Evolutionary conservation across 805 yeast species (phyloP).

Genomic region (Saccharomycopsis sp.): DNA sequence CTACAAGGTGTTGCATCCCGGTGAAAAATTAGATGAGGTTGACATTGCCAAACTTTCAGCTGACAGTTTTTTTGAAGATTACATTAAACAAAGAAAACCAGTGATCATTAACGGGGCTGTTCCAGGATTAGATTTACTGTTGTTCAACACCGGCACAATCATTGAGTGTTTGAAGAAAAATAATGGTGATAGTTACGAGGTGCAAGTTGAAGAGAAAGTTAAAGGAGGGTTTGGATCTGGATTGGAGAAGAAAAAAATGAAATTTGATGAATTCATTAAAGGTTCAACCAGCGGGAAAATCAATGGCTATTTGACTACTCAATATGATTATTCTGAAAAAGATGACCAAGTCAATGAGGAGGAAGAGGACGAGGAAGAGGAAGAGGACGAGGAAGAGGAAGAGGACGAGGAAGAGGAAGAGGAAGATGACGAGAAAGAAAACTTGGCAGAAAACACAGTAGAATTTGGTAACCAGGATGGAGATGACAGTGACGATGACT

Average conservation of each 20-base stretch:
- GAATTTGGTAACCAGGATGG: conserved; percentile 25
- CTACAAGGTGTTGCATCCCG: conserved; percentile 19
- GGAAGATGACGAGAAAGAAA: conserved; percentile 35
- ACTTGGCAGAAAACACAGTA: conserved; percentile 47
- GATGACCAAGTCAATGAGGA: conserved; percentile 25
- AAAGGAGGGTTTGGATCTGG: conserved; percentile 69
- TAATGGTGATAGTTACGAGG: conserved; percentile 24
- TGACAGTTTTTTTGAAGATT: conserved; percentile 32
- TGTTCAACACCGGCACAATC: conserved; percentile 33
- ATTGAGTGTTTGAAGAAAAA: conserved; percentile 31
- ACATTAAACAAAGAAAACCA: conserved; percentile 41
- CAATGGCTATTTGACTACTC: conserved; percentile 59
- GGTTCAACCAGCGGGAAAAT: conserved; percentile 37
- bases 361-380: conserved; percentile 21
- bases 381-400: conserved; percentile 1
- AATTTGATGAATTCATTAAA: conserved; percentile 41
- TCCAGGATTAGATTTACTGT: conserved; percentile 29
- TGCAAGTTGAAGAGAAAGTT: conserved; percentile 54
- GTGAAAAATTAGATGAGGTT: conserved; percentile 22
- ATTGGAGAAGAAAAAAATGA: conserved; percentile 42
- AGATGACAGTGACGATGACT: conserved; percentile 20
- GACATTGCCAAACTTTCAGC: conserved; percentile 22
- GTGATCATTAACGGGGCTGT: conserved; percentile 38
- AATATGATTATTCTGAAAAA: conserved; percentile 38
- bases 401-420: conserved; percentile 2